phyloP scores from a whole-genome alignment of 441 rosid species.

The Hypseocharis bilobata region DNA sequence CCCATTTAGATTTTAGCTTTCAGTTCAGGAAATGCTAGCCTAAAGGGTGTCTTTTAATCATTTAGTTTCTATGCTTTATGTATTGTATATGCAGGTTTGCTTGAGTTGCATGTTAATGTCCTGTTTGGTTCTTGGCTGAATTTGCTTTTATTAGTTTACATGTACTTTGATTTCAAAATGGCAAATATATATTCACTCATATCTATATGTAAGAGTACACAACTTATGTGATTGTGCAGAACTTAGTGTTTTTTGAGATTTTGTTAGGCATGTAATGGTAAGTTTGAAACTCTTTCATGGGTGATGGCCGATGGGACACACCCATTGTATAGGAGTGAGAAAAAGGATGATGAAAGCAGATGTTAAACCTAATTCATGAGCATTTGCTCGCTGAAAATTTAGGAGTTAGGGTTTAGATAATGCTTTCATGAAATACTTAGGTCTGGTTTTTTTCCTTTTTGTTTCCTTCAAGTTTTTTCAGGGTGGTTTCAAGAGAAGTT shows the following conservation, averaged over 20 bases:
- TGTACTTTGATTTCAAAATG: background rate
- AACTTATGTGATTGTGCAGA: background rate
- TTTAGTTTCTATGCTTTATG: too few species aligned
- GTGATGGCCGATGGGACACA: too few species aligned
- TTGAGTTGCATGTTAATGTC: too few species aligned
- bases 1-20: too few species aligned
- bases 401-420: background rate
- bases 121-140: background rate
- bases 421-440: background rate
- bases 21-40: too few species aligned
- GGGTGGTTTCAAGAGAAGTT: too few species aligned
- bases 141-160: background rate
- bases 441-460: too few species aligned
- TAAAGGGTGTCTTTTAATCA: too few species aligned
- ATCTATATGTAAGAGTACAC: background rate
- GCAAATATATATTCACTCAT: background rate
- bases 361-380: background rate
- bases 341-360: background rate
- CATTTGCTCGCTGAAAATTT: background rate
- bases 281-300: too few species aligned
- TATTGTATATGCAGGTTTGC: too few species aligned
- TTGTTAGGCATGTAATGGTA: background rate
- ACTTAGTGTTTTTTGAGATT: background rate
- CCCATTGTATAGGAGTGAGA: too few species aligned
- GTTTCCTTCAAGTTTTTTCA: too few species aligned